Conservation (phyloP, 2,329 filamentous ascomycete species). For the Fusarium napiforme region DNA sequence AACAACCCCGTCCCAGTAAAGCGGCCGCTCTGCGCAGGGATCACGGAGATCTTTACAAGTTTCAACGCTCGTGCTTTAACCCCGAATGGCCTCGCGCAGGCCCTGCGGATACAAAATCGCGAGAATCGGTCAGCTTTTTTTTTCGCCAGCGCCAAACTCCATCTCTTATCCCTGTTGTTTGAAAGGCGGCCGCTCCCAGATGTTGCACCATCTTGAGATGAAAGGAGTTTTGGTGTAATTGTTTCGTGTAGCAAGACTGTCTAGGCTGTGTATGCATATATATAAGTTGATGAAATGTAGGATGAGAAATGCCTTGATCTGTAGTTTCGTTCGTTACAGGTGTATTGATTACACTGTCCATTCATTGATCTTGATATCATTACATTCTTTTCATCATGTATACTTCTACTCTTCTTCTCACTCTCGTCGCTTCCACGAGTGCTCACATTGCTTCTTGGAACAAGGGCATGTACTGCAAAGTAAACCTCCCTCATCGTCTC, state of each 20-base stretch:
- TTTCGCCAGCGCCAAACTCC: constrained; percentile 27
- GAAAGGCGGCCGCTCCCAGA: constrained; percentile 35
- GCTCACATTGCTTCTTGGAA: constrained; percentile 46
- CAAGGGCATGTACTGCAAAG: constrained; percentile 45
- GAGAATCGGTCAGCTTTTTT: constrained; percentile 1
- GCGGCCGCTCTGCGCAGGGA: constrained; percentile 28
- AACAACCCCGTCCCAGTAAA: constrained; percentile 16
- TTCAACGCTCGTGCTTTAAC: not conserved
- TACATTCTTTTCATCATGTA: constrained; percentile 27
- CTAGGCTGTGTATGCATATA: not conserved
- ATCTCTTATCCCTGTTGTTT: constrained; percentile 15
- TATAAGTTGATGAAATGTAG: constrained; percentile 1
- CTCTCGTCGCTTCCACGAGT: constrained; percentile 34
- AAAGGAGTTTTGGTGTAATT: constrained; percentile 24
- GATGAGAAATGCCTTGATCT: not conserved
- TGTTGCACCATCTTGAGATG: constrained; percentile 31
- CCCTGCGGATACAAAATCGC: not conserved
- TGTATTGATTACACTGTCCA: constrained; percentile 39
- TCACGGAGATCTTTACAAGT: constrained; percentile 24
- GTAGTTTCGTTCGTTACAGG: constrained; percentile 26
- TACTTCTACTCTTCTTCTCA: constrained; percentile 34
- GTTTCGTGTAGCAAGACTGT: not conserved
- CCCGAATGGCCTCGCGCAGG: constrained; percentile 10
- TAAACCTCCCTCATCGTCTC: not conserved
- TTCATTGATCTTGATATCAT: constrained; percentile 4